Evolutionary conservation across 2,329 filamentous ascomycete species (phyloP).

Genomic region (Paraconiothyrium sp.): DNA sequence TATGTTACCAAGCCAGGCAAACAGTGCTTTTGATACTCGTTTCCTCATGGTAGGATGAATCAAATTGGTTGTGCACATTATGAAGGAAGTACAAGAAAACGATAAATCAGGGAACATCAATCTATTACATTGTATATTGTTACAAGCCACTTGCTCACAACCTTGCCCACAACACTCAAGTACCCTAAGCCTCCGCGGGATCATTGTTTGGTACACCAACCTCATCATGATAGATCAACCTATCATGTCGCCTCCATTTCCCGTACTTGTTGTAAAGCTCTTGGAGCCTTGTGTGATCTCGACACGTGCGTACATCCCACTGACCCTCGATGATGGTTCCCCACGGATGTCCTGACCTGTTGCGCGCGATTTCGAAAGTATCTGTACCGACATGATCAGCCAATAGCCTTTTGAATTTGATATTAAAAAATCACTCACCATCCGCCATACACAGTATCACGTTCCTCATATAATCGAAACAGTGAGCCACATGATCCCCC

Average conservation of each 20-base stretch:
- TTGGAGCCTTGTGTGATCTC: conserved; percentile 5
- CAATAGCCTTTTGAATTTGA: background rate
- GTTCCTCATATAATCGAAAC: conserved; percentile 6
- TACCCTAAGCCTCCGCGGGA: background rate
- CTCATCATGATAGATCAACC: conserved; percentile 1
- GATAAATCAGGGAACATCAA: too few species aligned
- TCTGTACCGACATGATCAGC: background rate
- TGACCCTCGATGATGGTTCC: conserved; percentile 2
- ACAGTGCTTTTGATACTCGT: too few species aligned
- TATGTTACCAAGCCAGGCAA: too few species aligned
- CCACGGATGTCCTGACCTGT: conserved; percentile 5
- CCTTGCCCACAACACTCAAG: background rate
- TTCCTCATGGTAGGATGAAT: too few species aligned
- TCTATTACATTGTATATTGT: background rate
- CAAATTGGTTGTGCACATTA: too few species aligned
- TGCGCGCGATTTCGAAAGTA: conserved; percentile 4
- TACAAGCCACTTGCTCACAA: background rate
- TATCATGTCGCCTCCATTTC: conserved; percentile 1
- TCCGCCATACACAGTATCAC: conserved; percentile 4
- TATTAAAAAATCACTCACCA: background rate
- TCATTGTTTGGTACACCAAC: background rate
- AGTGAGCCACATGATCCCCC: conserved; percentile 6
- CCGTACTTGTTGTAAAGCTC: conserved; percentile 1
- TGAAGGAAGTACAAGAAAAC: too few species aligned
- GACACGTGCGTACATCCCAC: conserved; percentile 10